Evolutionary conservation across 1,284 basidiomycete genomes (phyloP), one percentile per base, ranked within the genome.

Genomic region (Papiliotrema nemorosa): DNA sequence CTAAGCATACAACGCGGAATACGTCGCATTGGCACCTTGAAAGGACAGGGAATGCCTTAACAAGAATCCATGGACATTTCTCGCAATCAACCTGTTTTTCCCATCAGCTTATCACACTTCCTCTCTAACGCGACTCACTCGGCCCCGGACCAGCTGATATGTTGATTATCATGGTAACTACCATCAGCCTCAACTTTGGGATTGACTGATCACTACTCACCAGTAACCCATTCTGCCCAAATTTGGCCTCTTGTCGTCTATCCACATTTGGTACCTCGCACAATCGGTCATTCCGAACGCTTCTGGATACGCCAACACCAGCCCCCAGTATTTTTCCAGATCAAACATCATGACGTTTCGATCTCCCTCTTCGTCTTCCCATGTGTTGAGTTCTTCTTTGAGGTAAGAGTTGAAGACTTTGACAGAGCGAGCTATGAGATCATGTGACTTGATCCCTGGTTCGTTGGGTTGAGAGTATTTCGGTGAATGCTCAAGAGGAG

Each of bases 271-370:
- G 40, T 53, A 59, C 36, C 57, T 47, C 21, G 37, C 49, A 20
- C 51, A 47, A n/a, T 59, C 57, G 3, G 57, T 55, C 48, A 59
- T 50, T 0, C 57, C 57, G 29, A 59, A 59, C 34, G 52, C 38
- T 36, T 59, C 57, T 21, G 57, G 57, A 20, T 53, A 53, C 10
- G 43, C 49, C 36, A 59, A 21, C 7, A 56, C 37, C 2, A 55
- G 16, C n/a, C 44, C 41, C 47, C 48, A 55, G 25, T 47, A 55
- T 18, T 26, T 37, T 25, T 56, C 43, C 22, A 59, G 49, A 33
- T 59, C 57, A 29, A 55, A 59, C 21, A 59, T 22, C 54, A 59
- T 55, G 18, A 55, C 29, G 33, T 55, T 51, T 20, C 22, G 34
- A 31, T 53, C 47, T 4, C 22, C 40, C 6, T 39, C 21, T 35